Conservation (phyloP, 2,329 filamentous ascomycete genomes). For the Colletotrichum shisoi region DNA sequence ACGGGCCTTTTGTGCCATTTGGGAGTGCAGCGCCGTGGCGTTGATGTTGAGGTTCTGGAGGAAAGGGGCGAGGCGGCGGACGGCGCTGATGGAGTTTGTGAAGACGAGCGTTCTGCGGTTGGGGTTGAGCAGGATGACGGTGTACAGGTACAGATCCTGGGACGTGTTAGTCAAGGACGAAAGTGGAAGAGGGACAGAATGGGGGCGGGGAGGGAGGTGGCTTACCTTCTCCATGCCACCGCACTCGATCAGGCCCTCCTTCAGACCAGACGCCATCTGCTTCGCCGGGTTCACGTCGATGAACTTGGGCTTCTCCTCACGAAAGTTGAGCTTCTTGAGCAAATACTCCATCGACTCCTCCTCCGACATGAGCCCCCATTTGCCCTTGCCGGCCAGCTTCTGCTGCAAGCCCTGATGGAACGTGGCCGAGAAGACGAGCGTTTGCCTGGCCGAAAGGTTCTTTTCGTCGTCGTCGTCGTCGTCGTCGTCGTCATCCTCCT, state of each 20-base stretch:
- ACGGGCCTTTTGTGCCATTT: slow-evolving; percentile 95
- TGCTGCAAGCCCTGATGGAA: slow-evolving; percentile 92
- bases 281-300: slow-evolving; percentile 89
- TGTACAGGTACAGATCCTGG: slow-evolving; percentile 90
- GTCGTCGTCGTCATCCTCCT: slow-evolving; percentile 59
- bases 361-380: slow-evolving; percentile 65
- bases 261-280: slow-evolving; percentile 86
- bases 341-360: slow-evolving; percentile 92
- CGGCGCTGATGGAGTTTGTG: slow-evolving; percentile 93
- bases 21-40: slow-evolving; percentile 82
- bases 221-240: slow-evolving; percentile 87
- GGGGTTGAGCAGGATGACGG: slow-evolving; percentile 82
- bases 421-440: slow-evolving; percentile 94
- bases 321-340: slow-evolving; percentile 87
- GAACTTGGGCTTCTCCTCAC: slow-evolving; percentile 83
- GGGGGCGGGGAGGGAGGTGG: not conserved
- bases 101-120: slow-evolving; percentile 86
- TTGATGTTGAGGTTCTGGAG: slow-evolving; percentile 82
- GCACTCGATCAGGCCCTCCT: slow-evolving; percentile 91
- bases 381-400: slow-evolving; percentile 82
- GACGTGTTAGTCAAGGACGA: slow-evolving; percentile 36
- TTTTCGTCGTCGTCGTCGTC: slow-evolving; percentile 60
- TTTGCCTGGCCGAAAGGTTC: slow-evolving; percentile 69
- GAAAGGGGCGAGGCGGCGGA: slow-evolving; percentile 83
- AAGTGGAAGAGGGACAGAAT: slow-evolving; percentile 1